Conservation (phyloP, 2,329 filamentous ascomycete genomes). For the Fonsecaea erecta region DNA sequence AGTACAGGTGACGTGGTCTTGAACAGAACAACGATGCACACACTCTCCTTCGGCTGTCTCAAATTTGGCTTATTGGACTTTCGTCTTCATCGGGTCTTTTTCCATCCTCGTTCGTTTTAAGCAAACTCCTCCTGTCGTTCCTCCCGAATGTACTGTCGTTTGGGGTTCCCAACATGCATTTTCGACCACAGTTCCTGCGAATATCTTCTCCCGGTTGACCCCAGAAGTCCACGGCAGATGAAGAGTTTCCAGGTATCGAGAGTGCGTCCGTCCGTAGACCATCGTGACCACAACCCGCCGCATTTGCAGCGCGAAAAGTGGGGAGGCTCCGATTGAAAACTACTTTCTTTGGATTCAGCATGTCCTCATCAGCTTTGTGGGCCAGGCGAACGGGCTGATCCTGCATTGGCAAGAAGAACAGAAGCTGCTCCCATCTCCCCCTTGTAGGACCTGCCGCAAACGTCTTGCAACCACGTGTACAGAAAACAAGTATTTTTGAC, state of each 20-base stretch:
- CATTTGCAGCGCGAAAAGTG: slow-evolving; percentile 17
- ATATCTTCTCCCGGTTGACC: slow-evolving; percentile 5
- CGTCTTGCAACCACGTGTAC: slow-evolving; percentile 7
- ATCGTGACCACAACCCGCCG: slow-evolving; percentile 19
- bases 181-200: background rate
- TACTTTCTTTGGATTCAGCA: slow-evolving; percentile 16
- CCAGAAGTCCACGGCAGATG: background rate
- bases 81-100: slow-evolving; percentile 29
- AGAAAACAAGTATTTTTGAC: slow-evolving; percentile 7
- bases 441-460: slow-evolving; percentile 26
- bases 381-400: slow-evolving; percentile 29
- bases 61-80: slow-evolving; percentile 37
- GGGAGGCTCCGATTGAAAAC: slow-evolving; percentile 37
- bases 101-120: slow-evolving; percentile 1
- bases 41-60: slow-evolving; percentile 32
- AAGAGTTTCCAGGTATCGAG: background rate
- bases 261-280: background rate
- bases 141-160: background rate
- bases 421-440: too few relatives aligned
- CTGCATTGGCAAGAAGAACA: slow-evolving; percentile 17
- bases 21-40: background rate
- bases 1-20: slow-evolving; percentile 1
- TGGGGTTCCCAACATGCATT: too few relatives aligned
- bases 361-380: slow-evolving; percentile 21
- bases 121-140: background rate